Percentiles rank a stretch among this genome's conserved stretches.
These are phyloP conservation scores for Pythium volutum DNA, from an alignment of 352 stramenopile species.

Conservation along the genomic window DNA sequence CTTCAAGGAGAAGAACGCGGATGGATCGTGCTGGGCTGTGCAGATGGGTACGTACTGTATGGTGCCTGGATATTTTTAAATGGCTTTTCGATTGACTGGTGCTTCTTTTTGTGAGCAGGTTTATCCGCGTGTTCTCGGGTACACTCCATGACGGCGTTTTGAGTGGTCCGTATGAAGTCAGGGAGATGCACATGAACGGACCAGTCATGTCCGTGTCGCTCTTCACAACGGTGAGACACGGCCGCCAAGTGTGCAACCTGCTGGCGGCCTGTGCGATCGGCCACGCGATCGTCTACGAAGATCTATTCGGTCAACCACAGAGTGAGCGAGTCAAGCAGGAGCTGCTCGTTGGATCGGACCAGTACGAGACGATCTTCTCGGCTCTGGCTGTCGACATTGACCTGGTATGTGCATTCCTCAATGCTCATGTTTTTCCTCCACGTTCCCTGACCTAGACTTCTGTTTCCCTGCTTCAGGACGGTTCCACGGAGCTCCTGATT, in stretches of 20 bases:
- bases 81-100: neutral
- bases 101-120: slow-evolving; percentile 14
- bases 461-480: slow-evolving; percentile 35
- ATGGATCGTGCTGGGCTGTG: slow-evolving; percentile 62
- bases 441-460: too few relatives aligned
- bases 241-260: slow-evolving; percentile 35
- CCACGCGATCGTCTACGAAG: slow-evolving; percentile 46
- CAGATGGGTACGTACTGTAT: slow-evolving; percentile 51
- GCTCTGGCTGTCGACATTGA: slow-evolving; percentile 53
- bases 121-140: slow-evolving; percentile 53
- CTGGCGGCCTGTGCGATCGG: slow-evolving; percentile 65
- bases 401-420: slow-evolving; percentile 32
- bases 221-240: slow-evolving; percentile 25
- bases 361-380: slow-evolving; percentile 66
- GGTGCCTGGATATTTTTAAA: neutral
- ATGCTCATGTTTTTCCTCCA: neutral
- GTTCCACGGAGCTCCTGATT: slow-evolving; percentile 50
- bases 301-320: slow-evolving; percentile 37
- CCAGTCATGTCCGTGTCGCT: slow-evolving; percentile 60
- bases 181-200: slow-evolving; percentile 55
- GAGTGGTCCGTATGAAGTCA: slow-evolving; percentile 42
- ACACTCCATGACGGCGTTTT: slow-evolving; percentile 30
- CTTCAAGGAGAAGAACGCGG: slow-evolving; percentile 27
- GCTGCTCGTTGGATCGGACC: slow-evolving; percentile 41
- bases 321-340: slow-evolving; percentile 8